Conservation (phyloP, 2,329 filamentous ascomycete species). For the Colletotrichum higginsianum region DNA sequence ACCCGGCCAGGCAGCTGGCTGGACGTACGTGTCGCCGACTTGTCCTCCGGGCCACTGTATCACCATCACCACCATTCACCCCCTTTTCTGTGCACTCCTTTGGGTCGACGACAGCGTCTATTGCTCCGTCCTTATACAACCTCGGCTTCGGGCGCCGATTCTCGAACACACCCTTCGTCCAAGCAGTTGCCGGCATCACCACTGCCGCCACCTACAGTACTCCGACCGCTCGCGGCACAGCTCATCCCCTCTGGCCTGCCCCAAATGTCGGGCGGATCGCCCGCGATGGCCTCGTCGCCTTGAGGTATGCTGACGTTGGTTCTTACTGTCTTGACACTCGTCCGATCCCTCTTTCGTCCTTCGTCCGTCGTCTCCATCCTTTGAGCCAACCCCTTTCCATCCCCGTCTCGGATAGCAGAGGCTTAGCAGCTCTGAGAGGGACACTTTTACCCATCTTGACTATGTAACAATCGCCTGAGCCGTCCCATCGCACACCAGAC, state of each 20-base stretch:
- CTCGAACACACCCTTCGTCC: constrained; percentile 14
- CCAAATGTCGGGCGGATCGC: constrained; percentile 4
- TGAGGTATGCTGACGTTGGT: constrained; percentile 18
- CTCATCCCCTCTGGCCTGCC: constrained; percentile 13
- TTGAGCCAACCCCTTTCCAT: not conserved
- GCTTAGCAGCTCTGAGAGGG: not conserved
- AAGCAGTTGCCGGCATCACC: not conserved
- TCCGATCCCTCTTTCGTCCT: not conserved
- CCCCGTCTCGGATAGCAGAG: constrained; percentile 18
- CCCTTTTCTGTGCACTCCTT: not conserved
- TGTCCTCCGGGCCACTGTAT: constrained; percentile 18
- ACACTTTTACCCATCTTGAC: not conserved
- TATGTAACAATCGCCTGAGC: not conserved
- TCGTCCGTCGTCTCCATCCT: not conserved
- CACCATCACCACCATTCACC: constrained; percentile 12
- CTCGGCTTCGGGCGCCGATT: constrained; percentile 26
- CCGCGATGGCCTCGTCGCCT: constrained; percentile 20
- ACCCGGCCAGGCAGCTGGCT: constrained; percentile 41
- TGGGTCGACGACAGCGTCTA: constrained; percentile 2
- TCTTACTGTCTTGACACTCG: not conserved
- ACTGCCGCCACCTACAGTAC: not conserved
- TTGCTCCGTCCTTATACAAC: constrained; percentile 26
- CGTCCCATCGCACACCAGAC: not conserved
- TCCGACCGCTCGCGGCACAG: too few relatives aligned
- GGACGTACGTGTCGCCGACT: constrained; percentile 27